These are phyloP conservation scores for Cruciata laevipes DNA, from an alignment of 257 asterid genomes.

Conservation along the genomic window DNA sequence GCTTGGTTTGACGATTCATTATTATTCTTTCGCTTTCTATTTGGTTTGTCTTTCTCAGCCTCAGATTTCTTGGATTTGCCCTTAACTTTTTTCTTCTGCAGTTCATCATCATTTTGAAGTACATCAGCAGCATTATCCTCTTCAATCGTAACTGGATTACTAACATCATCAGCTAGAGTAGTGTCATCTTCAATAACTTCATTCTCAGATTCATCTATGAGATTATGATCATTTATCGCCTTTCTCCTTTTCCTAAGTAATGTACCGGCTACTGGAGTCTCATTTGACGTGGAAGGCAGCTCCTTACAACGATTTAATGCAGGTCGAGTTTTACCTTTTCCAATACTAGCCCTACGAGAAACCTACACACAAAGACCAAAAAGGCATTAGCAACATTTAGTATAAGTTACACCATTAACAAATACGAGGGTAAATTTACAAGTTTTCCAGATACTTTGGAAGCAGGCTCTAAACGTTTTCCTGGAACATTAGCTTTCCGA, in stretches of 20 bases:
- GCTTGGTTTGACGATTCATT: conserved; percentile 40
- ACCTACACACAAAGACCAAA: conserved; percentile 28
- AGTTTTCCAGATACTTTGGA: conserved; percentile 49
- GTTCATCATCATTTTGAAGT: conserved; percentile 37
- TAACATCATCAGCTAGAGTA: conserved; percentile 28
- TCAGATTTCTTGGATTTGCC: conserved; percentile 37
- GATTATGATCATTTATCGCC: conserved; percentile 18
- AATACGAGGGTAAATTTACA: conserved; percentile 25
- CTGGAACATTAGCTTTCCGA: conserved; percentile 28
- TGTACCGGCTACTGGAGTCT: conserved; percentile 37
- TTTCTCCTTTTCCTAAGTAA: conserved; percentile 38
- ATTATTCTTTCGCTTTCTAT: conserved; percentile 48
- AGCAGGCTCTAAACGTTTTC: conserved; percentile 23
- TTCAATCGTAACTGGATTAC: conserved; percentile 31
- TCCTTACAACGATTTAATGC: conserved; percentile 33
- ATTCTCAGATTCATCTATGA: conserved; percentile 39
- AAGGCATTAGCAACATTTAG: conserved; percentile 10
- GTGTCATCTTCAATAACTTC: conserved; percentile 32
- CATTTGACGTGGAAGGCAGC: conserved; percentile 32
- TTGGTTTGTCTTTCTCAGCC: conserved; percentile 43
- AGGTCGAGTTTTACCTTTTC: conserved; percentile 17
- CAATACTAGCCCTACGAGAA: conserved; percentile 49
- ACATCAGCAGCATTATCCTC: conserved; percentile 30
- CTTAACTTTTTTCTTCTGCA: conserved; percentile 30
- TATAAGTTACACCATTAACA: conserved; percentile 12